Evolutionary conservation across 2,329 filamentous ascomycete species (phyloP).

Genomic region (Westerdykella ornata): DNA sequence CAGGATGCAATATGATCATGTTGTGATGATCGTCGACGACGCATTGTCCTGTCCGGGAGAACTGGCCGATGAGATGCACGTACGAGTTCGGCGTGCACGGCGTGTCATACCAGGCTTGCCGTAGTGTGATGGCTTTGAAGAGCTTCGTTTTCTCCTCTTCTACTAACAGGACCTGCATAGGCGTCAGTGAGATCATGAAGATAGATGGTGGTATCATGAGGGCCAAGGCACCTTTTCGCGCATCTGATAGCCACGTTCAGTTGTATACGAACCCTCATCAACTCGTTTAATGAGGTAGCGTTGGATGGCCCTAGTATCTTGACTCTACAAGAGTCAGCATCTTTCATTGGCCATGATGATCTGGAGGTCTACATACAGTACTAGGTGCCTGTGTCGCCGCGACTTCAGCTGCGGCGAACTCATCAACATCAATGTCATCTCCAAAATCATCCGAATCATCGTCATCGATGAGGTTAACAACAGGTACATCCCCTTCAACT

Average conservation of each 20-base stretch:
- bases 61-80: slow-evolving; percentile 79
- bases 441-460: slow-evolving; percentile 69
- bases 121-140: slow-evolving; percentile 64
- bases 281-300: slow-evolving; percentile 77
- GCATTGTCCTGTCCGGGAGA: slow-evolving; percentile 63
- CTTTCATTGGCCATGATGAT: slow-evolving; percentile 11
- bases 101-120: slow-evolving; percentile 82
- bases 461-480: slow-evolving; percentile 36
- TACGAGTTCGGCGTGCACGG: slow-evolving; percentile 66
- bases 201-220: not conserved
- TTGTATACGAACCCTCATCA: slow-evolving; percentile 60
- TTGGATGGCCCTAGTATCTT: slow-evolving; percentile 69
- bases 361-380: slow-evolving; percentile 47
- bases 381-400: slow-evolving; percentile 61
- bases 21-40: slow-evolving; percentile 75
- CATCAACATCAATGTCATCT: slow-evolving; percentile 65
- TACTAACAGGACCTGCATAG: slow-evolving; percentile 66
- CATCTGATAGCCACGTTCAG: slow-evolving; percentile 53
- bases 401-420: slow-evolving; percentile 59
- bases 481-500: slow-evolving; percentile 2
- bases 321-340: slow-evolving; percentile 64
- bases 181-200: slow-evolving; percentile 14
- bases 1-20: slow-evolving; percentile 86
- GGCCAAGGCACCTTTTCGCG: slow-evolving; percentile 60
- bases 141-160: slow-evolving; percentile 66